Evolutionary conservation across 495 filamentous ascomycete species (phyloP).

Genomic region (Parmelia sp.): DNA sequence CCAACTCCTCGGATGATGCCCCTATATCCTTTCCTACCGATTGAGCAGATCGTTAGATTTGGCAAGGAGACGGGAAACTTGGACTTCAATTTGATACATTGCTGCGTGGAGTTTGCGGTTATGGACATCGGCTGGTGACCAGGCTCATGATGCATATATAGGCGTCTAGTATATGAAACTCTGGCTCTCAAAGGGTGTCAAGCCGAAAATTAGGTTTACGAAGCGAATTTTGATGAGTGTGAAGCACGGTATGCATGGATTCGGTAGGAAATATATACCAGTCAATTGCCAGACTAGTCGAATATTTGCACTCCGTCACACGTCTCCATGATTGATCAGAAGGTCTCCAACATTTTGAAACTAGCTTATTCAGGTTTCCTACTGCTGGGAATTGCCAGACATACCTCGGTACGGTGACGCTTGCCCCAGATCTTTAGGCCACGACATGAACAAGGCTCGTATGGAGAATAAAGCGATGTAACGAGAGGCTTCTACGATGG

Average conservation of each 20-base stretch:
- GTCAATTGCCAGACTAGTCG: neutral
- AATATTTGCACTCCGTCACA: neutral
- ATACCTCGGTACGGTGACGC: neutral
- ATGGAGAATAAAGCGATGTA: neutral
- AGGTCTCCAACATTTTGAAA: neutral
- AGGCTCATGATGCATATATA: neutral
- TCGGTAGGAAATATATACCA: neutral
- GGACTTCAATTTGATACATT: neutral
- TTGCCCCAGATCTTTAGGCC: neutral
- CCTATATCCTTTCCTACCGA: conserved; percentile 5
- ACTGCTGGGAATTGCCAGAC: neutral
- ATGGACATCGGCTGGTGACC: neutral
- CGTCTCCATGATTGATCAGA: neutral
- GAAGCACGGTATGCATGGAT: neutral
- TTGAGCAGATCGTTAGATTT: neutral
- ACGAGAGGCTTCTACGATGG: neutral
- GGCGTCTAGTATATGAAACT: neutral
- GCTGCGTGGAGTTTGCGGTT: neutral
- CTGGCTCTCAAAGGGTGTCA: neutral
- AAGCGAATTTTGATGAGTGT: neutral
- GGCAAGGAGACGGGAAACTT: neutral
- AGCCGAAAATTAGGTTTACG: neutral
- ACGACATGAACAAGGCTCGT: too few relatives aligned
- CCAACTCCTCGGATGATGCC: conserved; percentile 74
- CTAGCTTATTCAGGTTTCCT: neutral